These are phyloP conservation scores for Fraxinus sp. DNA, from an alignment of 305 asterid genomes.

Conservation along the genomic window DNA sequence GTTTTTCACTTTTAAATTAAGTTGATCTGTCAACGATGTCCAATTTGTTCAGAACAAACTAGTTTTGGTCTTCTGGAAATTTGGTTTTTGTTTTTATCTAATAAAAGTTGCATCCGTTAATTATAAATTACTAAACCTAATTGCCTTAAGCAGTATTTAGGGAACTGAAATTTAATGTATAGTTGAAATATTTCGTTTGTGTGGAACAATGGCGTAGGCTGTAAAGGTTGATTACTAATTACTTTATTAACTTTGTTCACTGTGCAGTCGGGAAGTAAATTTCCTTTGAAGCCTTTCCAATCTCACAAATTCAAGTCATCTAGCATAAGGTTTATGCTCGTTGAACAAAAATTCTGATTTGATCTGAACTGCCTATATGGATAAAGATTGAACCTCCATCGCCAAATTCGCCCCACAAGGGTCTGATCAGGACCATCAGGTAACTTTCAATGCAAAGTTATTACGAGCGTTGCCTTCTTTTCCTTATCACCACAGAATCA, in stretches of 20 bases:
- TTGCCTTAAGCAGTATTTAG: neutral
- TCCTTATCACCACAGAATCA: neutral
- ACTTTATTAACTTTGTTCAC: neutral
- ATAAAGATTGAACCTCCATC: neutral
- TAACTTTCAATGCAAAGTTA: neutral
- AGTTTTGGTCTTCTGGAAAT: neutral
- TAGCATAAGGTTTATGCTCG: neutral
- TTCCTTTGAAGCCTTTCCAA: neutral
- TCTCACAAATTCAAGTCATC: neutral
- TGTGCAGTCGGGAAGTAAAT: neutral
- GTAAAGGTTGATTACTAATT: neutral
- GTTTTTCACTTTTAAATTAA: neutral
- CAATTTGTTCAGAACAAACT: neutral
- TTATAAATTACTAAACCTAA: neutral
- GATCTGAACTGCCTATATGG: neutral
- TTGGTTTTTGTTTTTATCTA: neutral
- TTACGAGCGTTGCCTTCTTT: neutral
- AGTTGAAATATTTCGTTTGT: neutral
- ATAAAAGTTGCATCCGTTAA: too few relatives aligned
- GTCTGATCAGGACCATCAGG: neutral
- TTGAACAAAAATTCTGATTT: neutral
- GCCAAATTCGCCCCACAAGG: neutral
- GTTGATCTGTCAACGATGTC: neutral
- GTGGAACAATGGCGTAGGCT: neutral
- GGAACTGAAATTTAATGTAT: neutral